These are phyloP conservation scores for Raddia guianensis DNA, from an alignment of 176 grass and related monocot species.

Conservation along the genomic window DNA sequence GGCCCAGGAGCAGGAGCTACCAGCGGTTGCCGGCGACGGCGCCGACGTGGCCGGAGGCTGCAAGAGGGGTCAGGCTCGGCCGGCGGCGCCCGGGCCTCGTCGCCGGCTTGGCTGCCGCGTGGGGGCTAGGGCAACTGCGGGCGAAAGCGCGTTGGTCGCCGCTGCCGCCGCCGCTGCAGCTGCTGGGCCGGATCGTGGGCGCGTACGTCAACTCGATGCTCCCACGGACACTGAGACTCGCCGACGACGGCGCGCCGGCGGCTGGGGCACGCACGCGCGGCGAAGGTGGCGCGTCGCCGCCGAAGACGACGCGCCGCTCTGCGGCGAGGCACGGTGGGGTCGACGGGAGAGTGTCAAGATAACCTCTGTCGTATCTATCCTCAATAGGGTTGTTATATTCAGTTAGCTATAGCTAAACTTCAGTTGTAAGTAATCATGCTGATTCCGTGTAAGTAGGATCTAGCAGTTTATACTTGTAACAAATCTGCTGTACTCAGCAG, in stretches of 20 bases:
- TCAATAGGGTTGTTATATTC: no score
- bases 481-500: no score
- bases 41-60: background rate
- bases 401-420: no score
- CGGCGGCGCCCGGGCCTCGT: background rate
- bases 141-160: background rate
- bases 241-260: background rate
- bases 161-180: conserved; percentile 30
- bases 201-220: conserved; percentile 38
- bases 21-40: conserved; percentile 3
- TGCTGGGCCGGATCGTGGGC: conserved; percentile 34
- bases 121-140: conserved; percentile 1
- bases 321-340: background rate
- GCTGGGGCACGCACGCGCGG: background rate
- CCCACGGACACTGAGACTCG: background rate
- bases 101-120: background rate
- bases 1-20: background rate
- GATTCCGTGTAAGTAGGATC: no score
- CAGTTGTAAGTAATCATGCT: no score
- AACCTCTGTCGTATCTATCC: no score
- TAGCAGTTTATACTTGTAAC: no score
- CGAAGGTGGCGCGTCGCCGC: background rate
- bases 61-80: conserved; percentile 35
- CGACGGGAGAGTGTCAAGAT: conserved; percentile 44
- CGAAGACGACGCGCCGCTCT: conserved; percentile 9